Conservation (phyloP, 305 asterid genomes). For the Fraxinus xanthoxyloides region DNA sequence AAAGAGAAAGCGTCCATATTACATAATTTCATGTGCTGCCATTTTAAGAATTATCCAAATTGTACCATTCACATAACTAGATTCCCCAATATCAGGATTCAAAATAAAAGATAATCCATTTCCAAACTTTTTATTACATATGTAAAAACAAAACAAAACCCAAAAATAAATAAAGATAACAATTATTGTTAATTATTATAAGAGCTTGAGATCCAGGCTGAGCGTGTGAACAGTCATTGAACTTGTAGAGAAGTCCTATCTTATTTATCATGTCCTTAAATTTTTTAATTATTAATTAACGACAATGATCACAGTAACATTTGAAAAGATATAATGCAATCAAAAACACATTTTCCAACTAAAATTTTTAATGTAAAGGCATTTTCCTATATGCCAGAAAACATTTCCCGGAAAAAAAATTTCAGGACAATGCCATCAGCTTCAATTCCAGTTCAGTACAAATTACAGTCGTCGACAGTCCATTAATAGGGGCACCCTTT, state of each 20-base stretch:
- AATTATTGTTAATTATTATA: not conserved
- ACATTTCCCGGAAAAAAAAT: not conserved
- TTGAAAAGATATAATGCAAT: slow-evolving; percentile 2
- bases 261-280: not conserved
- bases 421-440: not conserved
- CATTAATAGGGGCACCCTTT: not conserved
- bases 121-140: not conserved
- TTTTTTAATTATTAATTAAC: not conserved
- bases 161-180: not conserved
- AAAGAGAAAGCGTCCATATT: not conserved
- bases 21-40: not conserved
- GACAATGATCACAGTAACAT: not conserved
- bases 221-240: not conserved
- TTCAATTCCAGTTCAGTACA: not conserved
- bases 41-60: not conserved
- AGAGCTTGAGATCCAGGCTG: not conserved
- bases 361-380: not conserved
- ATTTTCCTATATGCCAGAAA: not conserved
- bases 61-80: not conserved
- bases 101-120: not conserved
- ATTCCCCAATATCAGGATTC: not conserved
- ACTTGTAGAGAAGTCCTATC: not conserved
- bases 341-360: not conserved
- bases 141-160: not conserved
- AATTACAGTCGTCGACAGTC: not conserved